These are phyloP conservation scores for Fusarium napiforme DNA, from an alignment of 2,329 filamentous ascomycete species.

Conservation along the genomic window DNA sequence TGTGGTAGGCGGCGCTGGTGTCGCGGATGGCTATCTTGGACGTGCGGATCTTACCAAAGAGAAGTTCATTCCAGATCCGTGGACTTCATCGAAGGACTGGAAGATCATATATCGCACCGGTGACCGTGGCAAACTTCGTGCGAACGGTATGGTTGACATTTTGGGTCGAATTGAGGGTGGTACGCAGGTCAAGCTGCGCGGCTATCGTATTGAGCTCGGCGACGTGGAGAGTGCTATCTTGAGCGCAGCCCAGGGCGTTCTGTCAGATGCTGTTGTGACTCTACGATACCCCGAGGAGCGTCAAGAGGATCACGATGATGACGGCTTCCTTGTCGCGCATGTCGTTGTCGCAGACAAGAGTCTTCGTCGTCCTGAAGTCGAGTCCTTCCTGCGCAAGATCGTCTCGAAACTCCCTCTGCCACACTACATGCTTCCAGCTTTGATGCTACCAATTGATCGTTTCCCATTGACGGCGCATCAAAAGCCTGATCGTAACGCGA, in stretches of 20 bases:
- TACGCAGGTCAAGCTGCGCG: constrained; percentile 58
- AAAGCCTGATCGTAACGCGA: background rate
- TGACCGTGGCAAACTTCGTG: constrained; percentile 33
- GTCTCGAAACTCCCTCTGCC: background rate
- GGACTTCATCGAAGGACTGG: background rate
- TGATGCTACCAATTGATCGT: background rate
- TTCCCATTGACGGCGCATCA: background rate
- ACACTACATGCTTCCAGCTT: background rate
- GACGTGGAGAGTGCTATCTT: constrained; percentile 47
- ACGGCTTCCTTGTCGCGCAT: background rate
- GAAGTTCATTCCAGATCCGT: constrained; percentile 9
- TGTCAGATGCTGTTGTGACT: constrained; percentile 9
- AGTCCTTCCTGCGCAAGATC: background rate
- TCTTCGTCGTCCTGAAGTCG: background rate
- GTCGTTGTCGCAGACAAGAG: constrained; percentile 5
- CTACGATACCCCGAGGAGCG: background rate
- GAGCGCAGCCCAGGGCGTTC: background rate
- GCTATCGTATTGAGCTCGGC: constrained; percentile 57
- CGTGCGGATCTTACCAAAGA: background rate
- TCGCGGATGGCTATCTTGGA: constrained; percentile 4
- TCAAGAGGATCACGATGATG: background rate
- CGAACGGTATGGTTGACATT: constrained; percentile 50
- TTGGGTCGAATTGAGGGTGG: constrained; percentile 55
- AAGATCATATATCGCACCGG: constrained; percentile 30
- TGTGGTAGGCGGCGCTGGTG: constrained; percentile 8